Base-by-base conservation (phyloP, 495 filamentous ascomycete genomes). In the Usnea hakonensis region DNA sequence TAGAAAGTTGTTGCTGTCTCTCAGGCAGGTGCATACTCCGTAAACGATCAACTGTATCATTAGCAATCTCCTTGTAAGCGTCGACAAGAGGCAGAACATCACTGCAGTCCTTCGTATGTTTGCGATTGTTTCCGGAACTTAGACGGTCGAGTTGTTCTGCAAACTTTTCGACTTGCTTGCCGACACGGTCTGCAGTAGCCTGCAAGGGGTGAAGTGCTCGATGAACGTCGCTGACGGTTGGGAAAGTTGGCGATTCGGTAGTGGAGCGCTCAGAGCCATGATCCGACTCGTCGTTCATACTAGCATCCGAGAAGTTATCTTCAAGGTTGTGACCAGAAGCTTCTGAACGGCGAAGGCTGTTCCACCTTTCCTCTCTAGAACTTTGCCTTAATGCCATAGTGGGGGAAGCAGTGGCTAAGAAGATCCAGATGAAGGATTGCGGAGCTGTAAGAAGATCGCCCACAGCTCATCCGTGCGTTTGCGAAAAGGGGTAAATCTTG, bases 101-200 rank as follows among this genome's bases (percentile, higher is more conserved):
- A 21, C 58, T 43, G 38, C 61, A 70, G 33, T 64, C 64, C 35
- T 57, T 59, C 26, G 23, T 3, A 23, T 36, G 32, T 28, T 46
- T 62, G 30, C 30, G 37, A 38, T 58, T 57, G 7, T 52, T 61
- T 28, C 52, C 50, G 2, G 26, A 59, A 21, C 61, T 80, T 46
- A 85, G 83, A 46, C 77, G 76, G 67, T 87, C 85, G n/a, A 88
- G 73, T 64, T 77, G 77, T 62, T 85, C 78, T n/a, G 85, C 85
- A 64, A 88, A 88, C 26, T 76, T 77, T 67, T 87, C 82, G 55
- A 87, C 81, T 67, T 88, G 84, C 57, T 78, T 79, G 57, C 81
- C 82, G 43, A 86, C 80, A 8, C 82, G 79, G 62, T 85, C 83
- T 56, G 81, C 83, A 23, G 81, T 79, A n/a, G 74, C 74, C 65